Evolutionary conservation across 768 basidiomycete genomes (phyloP), one percentile per base, ranked within the genome.

Genomic region (Pisolithus microcarpus): DNA sequence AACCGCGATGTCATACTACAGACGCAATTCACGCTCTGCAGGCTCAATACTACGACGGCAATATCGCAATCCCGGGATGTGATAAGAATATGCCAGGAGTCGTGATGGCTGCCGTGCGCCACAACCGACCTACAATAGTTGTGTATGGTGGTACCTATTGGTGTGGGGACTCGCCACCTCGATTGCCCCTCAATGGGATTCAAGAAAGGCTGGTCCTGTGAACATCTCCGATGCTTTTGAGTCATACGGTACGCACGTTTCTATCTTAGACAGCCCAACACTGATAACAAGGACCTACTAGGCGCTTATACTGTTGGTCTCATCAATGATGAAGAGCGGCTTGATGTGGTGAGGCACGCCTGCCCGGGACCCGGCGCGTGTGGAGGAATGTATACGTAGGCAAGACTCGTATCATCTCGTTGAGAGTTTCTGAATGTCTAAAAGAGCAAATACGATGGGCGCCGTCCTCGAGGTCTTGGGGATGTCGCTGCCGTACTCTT

Each of bases 21-120:
- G 2, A 18, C 28, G 37, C 48, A 26, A 50, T 39, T 40, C 15
- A 19, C 52, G 48, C 44, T 21, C 31, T 18, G 50, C 52, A 87
- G 87, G 87, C 88, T 19, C 90, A 92, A 72, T 82, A 90, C 60
- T 91, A 92, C 58, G 91, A 93, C 54, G 90, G 80, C 11, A 90
- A 91, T 60, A 89, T 92, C 58, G 81, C 86, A 5, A 76, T 91
- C 48, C 91, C 91, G 16, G 89, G 90, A 50, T 92, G 90, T 57
- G 90, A 92, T 68, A 92, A 92, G 72, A 92, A 92, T 62, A 91
- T 92, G 91, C 90, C 90, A 8, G 91, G 88, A 16, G 87, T 85
- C 62, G 74, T 91, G 51, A 89, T 93, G 62, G 91, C 91, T 15
- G 90, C 90, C 1, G 85, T 74, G 37, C 82, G 91, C 47, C 85